These are phyloP conservation scores for Fibroporia radiculosa DNA, from an alignment of 768 basidiomycete species.

Conservation along the genomic window DNA sequence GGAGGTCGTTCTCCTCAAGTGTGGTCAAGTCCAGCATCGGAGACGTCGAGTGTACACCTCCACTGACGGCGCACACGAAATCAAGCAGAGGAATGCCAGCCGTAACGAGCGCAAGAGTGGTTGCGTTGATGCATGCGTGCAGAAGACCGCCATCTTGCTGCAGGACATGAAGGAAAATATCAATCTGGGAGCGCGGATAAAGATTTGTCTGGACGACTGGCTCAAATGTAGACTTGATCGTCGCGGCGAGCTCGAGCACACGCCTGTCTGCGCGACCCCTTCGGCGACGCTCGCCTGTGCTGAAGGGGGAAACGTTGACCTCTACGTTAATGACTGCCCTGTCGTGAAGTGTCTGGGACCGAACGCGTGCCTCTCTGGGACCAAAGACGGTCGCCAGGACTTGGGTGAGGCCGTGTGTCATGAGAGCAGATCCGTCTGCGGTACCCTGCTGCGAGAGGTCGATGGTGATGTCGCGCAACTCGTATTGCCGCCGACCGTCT, in stretches of 20 bases:
- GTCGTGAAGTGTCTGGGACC: slow-evolving; percentile 78
- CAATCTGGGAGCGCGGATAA: slow-evolving; percentile 90
- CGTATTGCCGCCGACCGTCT: slow-evolving; percentile 88
- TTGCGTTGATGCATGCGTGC: slow-evolving; percentile 60
- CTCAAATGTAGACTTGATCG: slow-evolving; percentile 92
- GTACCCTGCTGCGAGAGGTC: slow-evolving; percentile 65
- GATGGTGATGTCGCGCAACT: slow-evolving; percentile 76
- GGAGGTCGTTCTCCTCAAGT: slow-evolving; percentile 87
- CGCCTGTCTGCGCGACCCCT: slow-evolving; percentile 83
- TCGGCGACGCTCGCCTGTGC: slow-evolving; percentile 71
- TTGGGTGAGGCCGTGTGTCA: slow-evolving; percentile 86
- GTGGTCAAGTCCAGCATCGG: slow-evolving; percentile 83
- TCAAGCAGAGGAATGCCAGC: slow-evolving; percentile 89
- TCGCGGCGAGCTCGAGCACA: slow-evolving; percentile 76
- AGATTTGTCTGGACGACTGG: slow-evolving; percentile 86
- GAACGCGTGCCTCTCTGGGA: slow-evolving; percentile 79
- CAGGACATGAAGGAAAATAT: slow-evolving; percentile 87
- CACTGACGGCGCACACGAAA: slow-evolving; percentile 82
- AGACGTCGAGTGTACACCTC: slow-evolving; percentile 71
- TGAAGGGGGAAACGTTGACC: slow-evolving; percentile 80
- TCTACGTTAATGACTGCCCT: slow-evolving; percentile 87
- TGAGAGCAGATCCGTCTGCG: slow-evolving; percentile 79
- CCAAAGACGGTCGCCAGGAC: slow-evolving; percentile 87
- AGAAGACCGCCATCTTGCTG: slow-evolving; percentile 87
- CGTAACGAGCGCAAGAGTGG: slow-evolving; percentile 82